Percentiles rank a stretch among this genome's conserved stretches.
phyloP scores from a whole-genome alignment of 306 rosid species.

The Lithocarpus polystachyus region DNA sequence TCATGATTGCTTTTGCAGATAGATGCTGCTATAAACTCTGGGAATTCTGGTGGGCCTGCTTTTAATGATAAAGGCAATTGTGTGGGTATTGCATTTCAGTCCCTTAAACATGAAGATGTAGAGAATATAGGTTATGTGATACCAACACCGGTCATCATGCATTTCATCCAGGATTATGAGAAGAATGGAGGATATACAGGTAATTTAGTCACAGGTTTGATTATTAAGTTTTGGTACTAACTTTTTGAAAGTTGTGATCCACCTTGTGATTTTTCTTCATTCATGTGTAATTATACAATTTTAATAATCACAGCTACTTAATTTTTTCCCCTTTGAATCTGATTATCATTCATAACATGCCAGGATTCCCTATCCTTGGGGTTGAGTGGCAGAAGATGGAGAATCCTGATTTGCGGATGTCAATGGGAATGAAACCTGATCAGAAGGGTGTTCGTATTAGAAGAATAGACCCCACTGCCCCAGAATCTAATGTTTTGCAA shows the following conservation, averaged over 20 bases:
- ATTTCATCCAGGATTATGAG: slow-evolving; percentile 90
- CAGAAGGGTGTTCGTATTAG: slow-evolving; percentile 96
- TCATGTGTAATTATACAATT: not conserved
- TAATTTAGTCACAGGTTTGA: slow-evolving; percentile 15
- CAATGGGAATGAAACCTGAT: slow-evolving; percentile 80
- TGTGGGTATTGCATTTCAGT: slow-evolving; percentile 98
- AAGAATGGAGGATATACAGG: slow-evolving; percentile 91
- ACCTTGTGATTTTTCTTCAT: not conserved
- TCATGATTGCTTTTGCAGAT: slow-evolving; percentile 46
- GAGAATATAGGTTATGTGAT: slow-evolving; percentile 96
- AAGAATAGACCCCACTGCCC: slow-evolving; percentile 90
- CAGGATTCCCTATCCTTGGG: slow-evolving; percentile 95
- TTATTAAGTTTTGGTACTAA: not conserved
- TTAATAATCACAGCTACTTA: not conserved
- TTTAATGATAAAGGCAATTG: slow-evolving; percentile 89
- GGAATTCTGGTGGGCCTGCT: slow-evolving; percentile 99
- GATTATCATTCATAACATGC: slow-evolving; percentile 6
- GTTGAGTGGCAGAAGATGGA: slow-evolving; percentile 99
- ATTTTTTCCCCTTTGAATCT: not conserved
- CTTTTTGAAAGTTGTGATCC: not conserved
- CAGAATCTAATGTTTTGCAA: slow-evolving; percentile 73
- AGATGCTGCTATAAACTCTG: slow-evolving; percentile 97
- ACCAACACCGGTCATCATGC: slow-evolving; percentile 94
- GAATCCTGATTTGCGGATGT: slow-evolving; percentile 84
- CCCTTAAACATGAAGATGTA: slow-evolving; percentile 91